Evolutionary conservation across 805 yeast genomes (phyloP).

Genomic region (Yarrowia phangngaensis): DNA sequence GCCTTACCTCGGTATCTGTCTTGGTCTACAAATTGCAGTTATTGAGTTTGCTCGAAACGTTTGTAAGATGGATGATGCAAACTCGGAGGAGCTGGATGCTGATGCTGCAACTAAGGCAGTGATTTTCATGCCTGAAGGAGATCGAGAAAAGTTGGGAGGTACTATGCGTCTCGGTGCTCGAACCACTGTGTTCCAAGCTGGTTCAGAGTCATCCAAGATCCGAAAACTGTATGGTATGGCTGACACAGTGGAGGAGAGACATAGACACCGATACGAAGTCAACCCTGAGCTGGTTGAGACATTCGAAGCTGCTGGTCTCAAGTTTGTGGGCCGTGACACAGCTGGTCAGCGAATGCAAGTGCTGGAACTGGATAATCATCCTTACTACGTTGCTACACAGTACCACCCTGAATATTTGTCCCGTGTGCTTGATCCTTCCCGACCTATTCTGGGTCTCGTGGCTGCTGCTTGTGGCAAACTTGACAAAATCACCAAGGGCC

Average conservation of each 20-base stretch:
- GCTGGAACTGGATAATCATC: slow-evolving; percentile 79
- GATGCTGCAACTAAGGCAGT: slow-evolving; percentile 68
- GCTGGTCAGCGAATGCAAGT: slow-evolving; percentile 89
- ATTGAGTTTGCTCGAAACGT: slow-evolving; percentile 86
- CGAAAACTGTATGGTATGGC: slow-evolving; percentile 74
- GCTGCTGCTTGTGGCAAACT: slow-evolving; percentile 89
- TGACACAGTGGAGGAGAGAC: slow-evolving; percentile 78
- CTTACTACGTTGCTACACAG: slow-evolving; percentile 91
- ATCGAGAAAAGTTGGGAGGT: slow-evolving; percentile 93
- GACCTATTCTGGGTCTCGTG: slow-evolving; percentile 92
- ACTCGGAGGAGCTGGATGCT: slow-evolving; percentile 75
- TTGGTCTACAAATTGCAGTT: slow-evolving; percentile 95
- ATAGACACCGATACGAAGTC: slow-evolving; percentile 97
- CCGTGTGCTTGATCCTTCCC: slow-evolving; percentile 92
- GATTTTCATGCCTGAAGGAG: slow-evolving; percentile 98
- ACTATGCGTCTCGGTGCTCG: slow-evolving; percentile 98
- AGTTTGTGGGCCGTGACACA: slow-evolving; percentile 93
- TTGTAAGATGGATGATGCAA: slow-evolving; percentile 62
- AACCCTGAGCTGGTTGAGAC: slow-evolving; percentile 73
- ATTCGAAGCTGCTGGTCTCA: slow-evolving; percentile 75
- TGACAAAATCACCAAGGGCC: slow-evolving; percentile 50
- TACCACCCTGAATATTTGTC: slow-evolving; percentile 98
- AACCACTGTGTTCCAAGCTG: slow-evolving; percentile 72
- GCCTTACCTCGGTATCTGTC: slow-evolving; percentile 95
- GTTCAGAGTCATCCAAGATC: slow-evolving; percentile 63